These are phyloP conservation scores for Cutaneotrichosporon sp. DNA, from an alignment of 1,284 basidiomycete genomes.

Conservation along the genomic window DNA sequence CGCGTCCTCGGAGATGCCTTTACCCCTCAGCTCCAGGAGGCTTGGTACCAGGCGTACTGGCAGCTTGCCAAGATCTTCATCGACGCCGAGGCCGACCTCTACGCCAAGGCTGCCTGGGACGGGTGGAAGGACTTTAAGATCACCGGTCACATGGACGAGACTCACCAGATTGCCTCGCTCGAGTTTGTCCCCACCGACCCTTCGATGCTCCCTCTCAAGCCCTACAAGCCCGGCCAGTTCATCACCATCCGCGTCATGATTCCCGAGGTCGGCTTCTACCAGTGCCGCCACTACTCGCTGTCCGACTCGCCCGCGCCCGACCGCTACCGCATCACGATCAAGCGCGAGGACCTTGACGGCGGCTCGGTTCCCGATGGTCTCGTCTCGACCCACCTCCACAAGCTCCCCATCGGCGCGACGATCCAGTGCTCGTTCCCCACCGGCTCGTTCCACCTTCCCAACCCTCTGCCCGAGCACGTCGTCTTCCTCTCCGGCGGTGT, in stretches of 20 bases:
- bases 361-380: constrained; percentile 26
- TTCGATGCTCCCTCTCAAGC: constrained; percentile 29
- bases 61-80: constrained; percentile 40
- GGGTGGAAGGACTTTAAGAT: constrained; percentile 40
- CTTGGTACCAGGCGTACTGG: constrained; percentile 39
- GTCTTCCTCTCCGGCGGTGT: constrained; percentile 45
- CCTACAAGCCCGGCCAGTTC: constrained; percentile 42
- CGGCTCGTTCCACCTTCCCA: constrained; percentile 39
- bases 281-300: constrained; percentile 38
- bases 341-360: constrained; percentile 31
- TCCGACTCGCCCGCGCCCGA: constrained; percentile 31
- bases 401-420: constrained; percentile 31
- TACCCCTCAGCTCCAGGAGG: constrained; percentile 37
- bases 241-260: constrained; percentile 32
- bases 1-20: constrained; percentile 42
- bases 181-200: constrained; percentile 36
- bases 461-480: constrained; percentile 28
- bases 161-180: constrained; percentile 34
- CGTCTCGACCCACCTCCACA: constrained; percentile 30
- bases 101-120: constrained; percentile 33
- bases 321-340: constrained; percentile 41
- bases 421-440: constrained; percentile 37
- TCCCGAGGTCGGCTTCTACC: constrained; percentile 23
- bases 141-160: constrained; percentile 32
- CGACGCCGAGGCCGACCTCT: constrained; percentile 38